Conservation (phyloP, 805 yeast genomes). For the Candida michaelii region DNA sequence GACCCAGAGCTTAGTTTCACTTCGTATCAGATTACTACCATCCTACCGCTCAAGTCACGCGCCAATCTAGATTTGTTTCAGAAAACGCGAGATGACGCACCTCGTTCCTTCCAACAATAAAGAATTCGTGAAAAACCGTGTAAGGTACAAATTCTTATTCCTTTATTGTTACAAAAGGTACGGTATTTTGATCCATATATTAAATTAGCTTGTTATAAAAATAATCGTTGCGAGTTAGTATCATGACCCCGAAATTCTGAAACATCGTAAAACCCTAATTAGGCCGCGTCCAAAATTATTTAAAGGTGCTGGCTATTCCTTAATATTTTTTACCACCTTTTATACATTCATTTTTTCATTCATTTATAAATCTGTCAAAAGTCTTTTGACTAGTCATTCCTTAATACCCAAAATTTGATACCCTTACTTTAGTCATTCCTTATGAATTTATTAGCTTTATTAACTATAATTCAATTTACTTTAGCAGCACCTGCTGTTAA, state of each 20-base stretch:
- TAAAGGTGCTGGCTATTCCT: conserved; percentile 2
- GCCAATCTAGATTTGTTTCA: background rate
- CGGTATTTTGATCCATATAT: background rate
- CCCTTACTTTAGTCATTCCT: conserved; percentile 9
- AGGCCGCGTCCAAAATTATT: conserved; percentile 1
- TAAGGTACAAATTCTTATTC: background rate
- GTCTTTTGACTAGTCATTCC: conserved; percentile 5
- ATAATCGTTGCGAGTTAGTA: conserved; percentile 5
- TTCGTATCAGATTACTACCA: too few species aligned
- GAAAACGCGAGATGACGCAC: conserved; percentile 6
- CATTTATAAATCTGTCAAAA: conserved; percentile 3
- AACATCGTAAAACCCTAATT: background rate
- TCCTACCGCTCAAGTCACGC: too few species aligned
- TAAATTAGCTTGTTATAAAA: background rate
- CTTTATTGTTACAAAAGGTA: conserved; percentile 1
- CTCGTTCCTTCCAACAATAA: background rate
- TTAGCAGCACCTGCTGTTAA: conserved; percentile 29
- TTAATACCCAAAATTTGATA: conserved; percentile 8
- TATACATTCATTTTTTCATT: conserved; percentile 2
- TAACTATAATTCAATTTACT: conserved; percentile 6
- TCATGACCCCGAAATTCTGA: background rate
- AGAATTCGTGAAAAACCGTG: conserved; percentile 2
- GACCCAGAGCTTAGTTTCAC: too few species aligned
- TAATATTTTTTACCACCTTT: background rate
- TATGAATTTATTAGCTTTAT: conserved; percentile 15